These are phyloP conservation scores for Cichorium intybus DNA, from an alignment of 140 eudicot genomes.

Conservation along the genomic window DNA sequence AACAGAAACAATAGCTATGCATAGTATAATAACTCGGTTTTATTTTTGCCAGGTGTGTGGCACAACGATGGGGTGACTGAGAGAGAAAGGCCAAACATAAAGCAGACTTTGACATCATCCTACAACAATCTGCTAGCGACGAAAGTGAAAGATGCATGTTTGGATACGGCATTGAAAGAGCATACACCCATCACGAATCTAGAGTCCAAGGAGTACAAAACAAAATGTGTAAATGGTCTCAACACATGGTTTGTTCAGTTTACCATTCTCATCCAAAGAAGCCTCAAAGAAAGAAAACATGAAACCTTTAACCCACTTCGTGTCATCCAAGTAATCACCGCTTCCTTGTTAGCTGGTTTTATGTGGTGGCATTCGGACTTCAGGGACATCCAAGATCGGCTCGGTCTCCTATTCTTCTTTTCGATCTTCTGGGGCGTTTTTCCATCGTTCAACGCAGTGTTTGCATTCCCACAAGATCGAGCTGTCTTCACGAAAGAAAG, in stretches of 20 bases:
- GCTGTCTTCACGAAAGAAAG: conserved; percentile 73
- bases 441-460: conserved; percentile 79
- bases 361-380: conserved; percentile 98
- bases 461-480: conserved; percentile 92
- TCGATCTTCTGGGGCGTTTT: conserved; percentile 95
- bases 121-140: conserved; percentile 65
- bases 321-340: conserved; percentile 78
- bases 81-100: conserved; percentile 60
- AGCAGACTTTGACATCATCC: conserved; percentile 59
- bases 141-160: conserved; percentile 54
- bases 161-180: conserved; percentile 30
- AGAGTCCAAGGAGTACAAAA: conserved; percentile 11
- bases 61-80: conserved; percentile 59
- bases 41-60: conserved; percentile 46
- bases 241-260: conserved; percentile 71
- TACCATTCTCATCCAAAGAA: conserved; percentile 62
- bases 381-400: conserved; percentile 72
- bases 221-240: conserved; percentile 21
- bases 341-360: conserved; percentile 70
- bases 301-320: conserved; percentile 84
- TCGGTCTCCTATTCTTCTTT: conserved; percentile 84
- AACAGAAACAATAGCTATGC: background rate
- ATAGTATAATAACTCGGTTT: background rate
- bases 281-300: conserved; percentile 80
- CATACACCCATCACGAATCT: background rate